Evolutionary conservation across 2,329 filamentous ascomycete genomes (phyloP).

Genomic region (Aspergillus terreus): DNA sequence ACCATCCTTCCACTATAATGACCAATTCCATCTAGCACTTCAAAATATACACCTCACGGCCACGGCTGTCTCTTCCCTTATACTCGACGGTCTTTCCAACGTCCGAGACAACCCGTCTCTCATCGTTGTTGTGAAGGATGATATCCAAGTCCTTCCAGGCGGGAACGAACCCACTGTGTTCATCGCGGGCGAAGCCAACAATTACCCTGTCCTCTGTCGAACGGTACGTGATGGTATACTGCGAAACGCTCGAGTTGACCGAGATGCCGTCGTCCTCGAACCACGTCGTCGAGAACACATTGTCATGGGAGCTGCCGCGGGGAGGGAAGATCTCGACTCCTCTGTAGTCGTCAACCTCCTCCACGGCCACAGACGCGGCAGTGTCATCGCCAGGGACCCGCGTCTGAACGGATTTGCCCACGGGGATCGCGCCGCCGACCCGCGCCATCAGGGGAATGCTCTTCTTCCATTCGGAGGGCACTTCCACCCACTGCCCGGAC

Average conservation of each 20-base stretch:
- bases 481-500: conserved; percentile 52
- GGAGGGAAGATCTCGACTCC: conserved; percentile 58
- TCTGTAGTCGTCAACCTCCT: conserved; percentile 52
- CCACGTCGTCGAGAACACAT: conserved; percentile 45
- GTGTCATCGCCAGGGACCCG: conserved; percentile 50
- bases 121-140: conserved; percentile 51
- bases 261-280: conserved; percentile 58
- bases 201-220: conserved; percentile 43
- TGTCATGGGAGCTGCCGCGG: conserved; percentile 35
- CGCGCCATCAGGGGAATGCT: conserved; percentile 56
- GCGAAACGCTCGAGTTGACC: conserved; percentile 38
- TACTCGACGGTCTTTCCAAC: conserved; percentile 27
- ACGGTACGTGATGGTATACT: conserved; percentile 43
- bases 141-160: conserved; percentile 50
- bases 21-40: conserved; percentile 11
- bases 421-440: conserved; percentile 52
- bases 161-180: conserved; percentile 43
- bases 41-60: conserved; percentile 29
- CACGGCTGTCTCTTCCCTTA: conserved; percentile 25
- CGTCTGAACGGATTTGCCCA: conserved; percentile 51
- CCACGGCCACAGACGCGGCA: conserved; percentile 38
- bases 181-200: conserved; percentile 40
- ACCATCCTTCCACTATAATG: too few species aligned
- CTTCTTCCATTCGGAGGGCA: conserved; percentile 49
- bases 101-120: conserved; percentile 36